Base-by-base conservation (phyloP, 331 rosid species). In the Rosa hybrid region DNA sequence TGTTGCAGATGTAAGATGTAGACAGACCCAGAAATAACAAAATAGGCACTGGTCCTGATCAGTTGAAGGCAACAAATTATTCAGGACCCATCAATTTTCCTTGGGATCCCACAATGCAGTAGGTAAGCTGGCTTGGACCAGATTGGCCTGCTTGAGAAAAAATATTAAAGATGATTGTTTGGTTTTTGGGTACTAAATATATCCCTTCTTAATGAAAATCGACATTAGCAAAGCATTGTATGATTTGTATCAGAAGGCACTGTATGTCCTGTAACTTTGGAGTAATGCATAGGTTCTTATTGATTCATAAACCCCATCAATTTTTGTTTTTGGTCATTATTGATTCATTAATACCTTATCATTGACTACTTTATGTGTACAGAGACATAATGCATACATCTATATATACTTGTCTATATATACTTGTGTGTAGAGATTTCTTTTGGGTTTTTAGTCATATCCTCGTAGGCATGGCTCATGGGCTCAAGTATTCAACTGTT, bases 1-100 rank as follows among this genome's bases (percentile, higher is more conserved):
- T 38, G 92, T 93, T 41, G 98, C 88, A 8, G 96, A 93, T 79
- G 91, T 93, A 48, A 85, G 90, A 85, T 96, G 99, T 87, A 86
- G 80, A 82, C 81, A 76, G 62, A 75, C 72, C 49, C 84, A 78
- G 71, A 68, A 86, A 64, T 85, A 78, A 60, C 21, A 57, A 82
- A 69, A 75, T 50, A 59, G 48, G 20, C 41, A n/a, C 34, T 0
- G 48, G 13, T 7, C 49, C 14, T 39, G 25, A 20, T 5, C 30
- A 20, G 18, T 54, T 44, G 63, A 59, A 44, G 64, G 42, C 9
- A 27, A 68, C 21, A 54, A 75, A 50, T 42, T 44, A 34, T 75
- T 75, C 70, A 39, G 11, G 23, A 57, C 69, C 78, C 77, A 16
- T 63, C 4, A 63, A 42, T 8, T 34, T 73, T 17, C 0, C 8